phyloP scores from a whole-genome alignment of 2,329 filamentous ascomycete genomes.

The Colletotrichum liriopes region DNA sequence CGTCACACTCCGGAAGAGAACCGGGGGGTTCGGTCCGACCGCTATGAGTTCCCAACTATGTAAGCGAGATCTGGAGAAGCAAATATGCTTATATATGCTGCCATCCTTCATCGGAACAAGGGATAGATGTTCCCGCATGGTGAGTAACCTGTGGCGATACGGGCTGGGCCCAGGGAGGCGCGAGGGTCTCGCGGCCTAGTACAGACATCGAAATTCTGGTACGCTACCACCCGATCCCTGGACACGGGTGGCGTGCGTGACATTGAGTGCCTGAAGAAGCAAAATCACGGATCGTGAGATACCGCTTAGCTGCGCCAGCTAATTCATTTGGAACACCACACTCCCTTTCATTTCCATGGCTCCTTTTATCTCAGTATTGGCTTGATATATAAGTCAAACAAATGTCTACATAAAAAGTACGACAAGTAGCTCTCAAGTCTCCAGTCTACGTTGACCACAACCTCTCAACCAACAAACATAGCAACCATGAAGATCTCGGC shows the following conservation, averaged over 20 bases:
- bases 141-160: background rate
- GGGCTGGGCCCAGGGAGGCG: background rate
- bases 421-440: too few relatives aligned
- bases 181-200: background rate
- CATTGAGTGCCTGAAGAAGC: conserved; percentile 18
- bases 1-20: conserved; percentile 1
- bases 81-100: background rate
- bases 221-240: background rate
- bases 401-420: background rate
- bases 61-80: conserved; percentile 11
- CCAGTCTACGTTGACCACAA: too few relatives aligned
- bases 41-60: background rate
- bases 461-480: background rate
- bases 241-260: conserved; percentile 6
- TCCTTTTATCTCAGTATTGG: too few relatives aligned
- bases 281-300: conserved; percentile 21
- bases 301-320: background rate
- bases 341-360: background rate
- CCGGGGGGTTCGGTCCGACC: background rate
- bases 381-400: too few relatives aligned
- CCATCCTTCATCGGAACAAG: background rate
- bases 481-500: conserved; percentile 40
- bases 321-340: background rate
- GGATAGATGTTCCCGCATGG: background rate
- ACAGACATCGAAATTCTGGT: background rate